Evolutionary conservation across 2,329 filamentous ascomycete species (phyloP).

Genomic region (Sporothrix curviconia): DNA sequence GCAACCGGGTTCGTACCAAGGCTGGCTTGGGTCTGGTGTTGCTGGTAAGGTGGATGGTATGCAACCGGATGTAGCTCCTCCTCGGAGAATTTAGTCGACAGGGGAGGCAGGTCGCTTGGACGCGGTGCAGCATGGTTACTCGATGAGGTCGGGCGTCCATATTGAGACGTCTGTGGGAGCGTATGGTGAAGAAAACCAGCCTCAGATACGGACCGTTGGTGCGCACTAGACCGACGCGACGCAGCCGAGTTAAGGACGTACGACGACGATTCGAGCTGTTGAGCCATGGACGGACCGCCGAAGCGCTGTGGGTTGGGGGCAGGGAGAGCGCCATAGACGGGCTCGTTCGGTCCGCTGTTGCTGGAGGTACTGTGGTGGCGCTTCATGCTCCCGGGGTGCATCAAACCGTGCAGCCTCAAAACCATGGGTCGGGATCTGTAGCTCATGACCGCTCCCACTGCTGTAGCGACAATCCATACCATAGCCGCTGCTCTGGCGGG

Average conservation of each 20-base stretch:
- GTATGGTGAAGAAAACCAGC: conserved; percentile 8
- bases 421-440: no score
- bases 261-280: conserved; percentile 10
- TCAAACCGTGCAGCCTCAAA: no score
- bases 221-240: not conserved
- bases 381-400: conserved; percentile 1
- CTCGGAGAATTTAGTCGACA: not conserved
- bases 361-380: not conserved
- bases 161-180: not conserved
- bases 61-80: not conserved
- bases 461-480: not conserved
- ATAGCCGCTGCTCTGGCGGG: not conserved
- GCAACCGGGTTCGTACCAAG: not conserved
- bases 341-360: not conserved
- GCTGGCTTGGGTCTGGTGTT: not conserved
- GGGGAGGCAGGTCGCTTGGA: not conserved
- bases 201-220: conserved; percentile 22
- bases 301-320: conserved; percentile 11
- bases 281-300: not conserved
- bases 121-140: not conserved
- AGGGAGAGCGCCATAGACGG: conserved; percentile 6
- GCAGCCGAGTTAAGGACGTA: conserved; percentile 3
- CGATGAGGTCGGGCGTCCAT: conserved; percentile 7
- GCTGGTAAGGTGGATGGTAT: not conserved
- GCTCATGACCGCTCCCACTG: no score